Percentiles rank a stretch among this genome's conserved stretches.
Conservation (phyloP, 148 eudicot species). For the Pharnaceum exiguum region DNA sequence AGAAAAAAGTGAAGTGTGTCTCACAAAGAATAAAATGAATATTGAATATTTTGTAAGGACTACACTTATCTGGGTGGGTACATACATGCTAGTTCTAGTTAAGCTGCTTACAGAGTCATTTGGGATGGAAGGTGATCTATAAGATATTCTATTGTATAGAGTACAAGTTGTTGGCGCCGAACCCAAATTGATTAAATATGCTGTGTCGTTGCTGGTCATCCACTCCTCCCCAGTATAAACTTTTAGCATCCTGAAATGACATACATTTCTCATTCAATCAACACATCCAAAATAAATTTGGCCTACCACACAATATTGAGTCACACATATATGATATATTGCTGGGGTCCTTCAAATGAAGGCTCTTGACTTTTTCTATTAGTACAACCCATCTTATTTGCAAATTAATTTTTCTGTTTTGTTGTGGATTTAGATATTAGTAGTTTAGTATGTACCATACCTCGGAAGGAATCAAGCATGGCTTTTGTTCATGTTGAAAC, state of each 20-base stretch:
- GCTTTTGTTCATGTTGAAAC: slow-evolving; percentile 14
- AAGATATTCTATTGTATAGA: slow-evolving; percentile 14
- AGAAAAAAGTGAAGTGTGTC: too few species aligned
- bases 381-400: too few species aligned
- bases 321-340: too few species aligned
- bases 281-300: not conserved
- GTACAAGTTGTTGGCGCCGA: slow-evolving; percentile 20
- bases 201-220: slow-evolving; percentile 23
- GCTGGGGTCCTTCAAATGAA: slow-evolving; percentile 11
- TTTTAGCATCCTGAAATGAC: slow-evolving; percentile 30
- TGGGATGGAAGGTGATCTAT: not conserved
- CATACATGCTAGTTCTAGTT: not conserved
- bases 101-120: not conserved
- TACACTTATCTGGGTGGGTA: too few species aligned
- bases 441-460: too few species aligned
- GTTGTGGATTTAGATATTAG: too few species aligned
- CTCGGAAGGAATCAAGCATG: slow-evolving; percentile 10
- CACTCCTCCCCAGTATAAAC: slow-evolving; percentile 27
- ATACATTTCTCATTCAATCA: not conserved
- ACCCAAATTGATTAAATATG: slow-evolving; percentile 25
- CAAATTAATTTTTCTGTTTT: too few species aligned
- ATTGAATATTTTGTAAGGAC: too few species aligned
- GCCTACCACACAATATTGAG: not conserved
- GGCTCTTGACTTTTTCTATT: not conserved
- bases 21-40: too few species aligned